Evolutionary conservation across 192 early-diverging fungal species (phyloP).

Genomic region (Jimgerdemannia lactiflua): DNA sequence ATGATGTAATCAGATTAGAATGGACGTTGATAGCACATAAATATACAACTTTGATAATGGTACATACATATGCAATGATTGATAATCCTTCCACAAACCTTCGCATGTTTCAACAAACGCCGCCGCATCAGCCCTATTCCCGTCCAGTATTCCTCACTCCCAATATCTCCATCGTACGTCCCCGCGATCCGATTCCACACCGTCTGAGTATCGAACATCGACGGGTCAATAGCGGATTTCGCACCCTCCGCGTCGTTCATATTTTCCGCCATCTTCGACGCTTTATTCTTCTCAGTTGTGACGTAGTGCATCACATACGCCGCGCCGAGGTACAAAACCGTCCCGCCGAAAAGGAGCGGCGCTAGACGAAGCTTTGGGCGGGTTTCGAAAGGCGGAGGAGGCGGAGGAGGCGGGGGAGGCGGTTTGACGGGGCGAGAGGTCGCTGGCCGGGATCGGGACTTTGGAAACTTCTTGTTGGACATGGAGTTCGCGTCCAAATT

Average conservation of each 20-base stretch:
- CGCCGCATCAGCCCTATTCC: constrained; percentile 46
- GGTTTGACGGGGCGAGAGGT: neutral
- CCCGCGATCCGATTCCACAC: constrained; percentile 49
- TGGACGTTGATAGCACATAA: neutral
- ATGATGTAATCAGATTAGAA: neutral
- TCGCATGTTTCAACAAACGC: constrained; percentile 40
- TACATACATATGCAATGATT: neutral
- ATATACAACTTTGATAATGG: neutral
- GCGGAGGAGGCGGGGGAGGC: neutral
- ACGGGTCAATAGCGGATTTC: constrained; percentile 6
- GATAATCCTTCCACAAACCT: constrained; percentile 19
- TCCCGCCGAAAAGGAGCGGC: neutral
- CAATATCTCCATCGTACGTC: constrained; percentile 55
- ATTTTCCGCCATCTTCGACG: neutral
- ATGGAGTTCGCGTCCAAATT: no score
- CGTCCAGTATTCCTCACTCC: constrained; percentile 59
- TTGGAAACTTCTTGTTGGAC: no score
- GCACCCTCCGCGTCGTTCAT: neutral
- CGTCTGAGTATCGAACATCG: constrained; percentile 24
- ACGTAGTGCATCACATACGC: neutral
- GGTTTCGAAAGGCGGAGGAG: neutral
- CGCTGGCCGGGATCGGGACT: no score
- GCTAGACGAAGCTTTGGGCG: neutral
- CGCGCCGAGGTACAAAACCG: neutral
- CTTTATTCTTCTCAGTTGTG: neutral